Evolutionary conservation across 352 stramenopile genomes (phyloP), one percentile per base, ranked within the genome.

Genomic region (Globisporangium splendens): DNA sequence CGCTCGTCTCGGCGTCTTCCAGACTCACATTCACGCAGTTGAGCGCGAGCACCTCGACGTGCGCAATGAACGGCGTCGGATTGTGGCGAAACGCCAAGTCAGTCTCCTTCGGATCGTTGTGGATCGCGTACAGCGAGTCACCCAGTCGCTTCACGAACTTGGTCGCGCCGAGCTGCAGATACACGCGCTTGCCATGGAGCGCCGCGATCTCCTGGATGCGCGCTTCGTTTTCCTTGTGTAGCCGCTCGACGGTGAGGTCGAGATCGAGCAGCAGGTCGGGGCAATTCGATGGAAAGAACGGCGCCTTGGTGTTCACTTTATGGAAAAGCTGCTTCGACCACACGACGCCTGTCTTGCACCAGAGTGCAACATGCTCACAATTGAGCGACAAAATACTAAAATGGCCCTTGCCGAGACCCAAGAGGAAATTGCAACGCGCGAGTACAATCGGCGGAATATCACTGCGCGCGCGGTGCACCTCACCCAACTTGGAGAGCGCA

Each of bases 251-350:
- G 46, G 73, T 68, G 2, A 61, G 22, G 33, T 83, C 65, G 17
- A 89, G 56, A 24, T 60, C 62, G 11, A 59, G 48, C 17, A 85
- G 59, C 18, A 66, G 49, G 20, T 73, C 57, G 12, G 54, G 48
- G 18, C 70, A 65, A 46, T 79, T 79, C 21, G 62, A 50, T 42
- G 73, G 72, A 18, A 80, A 41, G 61, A 79, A 86, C 35, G 72
- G 72, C 63, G 73, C 76, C 52, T 79, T 81, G 28, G 62, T 68
- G 56, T 71, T 66, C 28, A 72, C 67, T 28, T 78, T 62, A 42
- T 80, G 77, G 61, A 88, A 70, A 35, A 88, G 58, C 62, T 89
- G 82, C 66, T 91, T 91, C 56, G 75, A 89, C 76, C 78, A 91
- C 15, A 84, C 65, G 21, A 86, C 70, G 56, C 82, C 82, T 8